phyloP scores from a whole-genome alignment of 495 filamentous ascomycete species.

The Penicillium coprophilum region DNA sequence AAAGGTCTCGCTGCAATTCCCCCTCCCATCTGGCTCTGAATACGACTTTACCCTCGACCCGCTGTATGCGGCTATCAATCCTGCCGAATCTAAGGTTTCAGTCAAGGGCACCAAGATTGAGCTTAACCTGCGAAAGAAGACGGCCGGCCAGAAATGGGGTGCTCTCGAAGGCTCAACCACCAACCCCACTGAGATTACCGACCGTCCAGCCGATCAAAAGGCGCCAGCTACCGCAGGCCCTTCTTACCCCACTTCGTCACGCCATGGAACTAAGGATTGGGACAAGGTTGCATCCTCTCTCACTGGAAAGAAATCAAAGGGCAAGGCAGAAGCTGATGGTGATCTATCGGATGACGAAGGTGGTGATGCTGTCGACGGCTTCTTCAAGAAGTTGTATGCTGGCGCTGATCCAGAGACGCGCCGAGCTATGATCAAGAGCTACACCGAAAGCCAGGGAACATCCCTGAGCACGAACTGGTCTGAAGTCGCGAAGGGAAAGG shows the following conservation, averaged over 20 bases:
- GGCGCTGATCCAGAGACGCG: conserved; percentile 74
- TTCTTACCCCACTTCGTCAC: conserved; percentile 86
- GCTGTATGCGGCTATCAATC: conserved; percentile 65
- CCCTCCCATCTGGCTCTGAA: conserved; percentile 55
- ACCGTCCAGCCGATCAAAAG: conserved; percentile 26
- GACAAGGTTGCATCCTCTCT: conserved; percentile 70
- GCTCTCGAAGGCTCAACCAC: conserved; percentile 57
- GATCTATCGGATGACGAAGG: conserved; percentile 56
- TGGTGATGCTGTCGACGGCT: conserved; percentile 72
- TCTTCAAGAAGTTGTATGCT: conserved; percentile 92
- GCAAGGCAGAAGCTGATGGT: conserved; percentile 27
- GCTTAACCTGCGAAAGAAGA: conserved; percentile 68
- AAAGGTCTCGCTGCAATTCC: conserved; percentile 66
- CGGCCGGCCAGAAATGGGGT: conserved; percentile 71
- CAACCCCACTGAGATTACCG: conserved; percentile 27
- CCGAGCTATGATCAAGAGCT: conserved; percentile 98
- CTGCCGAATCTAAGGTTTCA: conserved; percentile 55
- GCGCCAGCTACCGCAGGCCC: conserved; percentile 44
- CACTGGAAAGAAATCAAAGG: conserved; percentile 45
- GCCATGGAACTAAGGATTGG: conserved; percentile 85
- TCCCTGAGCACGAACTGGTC: conserved; percentile 90
- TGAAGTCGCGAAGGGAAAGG: conserved; percentile 71
- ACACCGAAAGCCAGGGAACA: conserved; percentile 88
- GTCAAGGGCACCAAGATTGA: conserved; percentile 85
- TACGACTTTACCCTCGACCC: conserved; percentile 71